These are phyloP conservation scores for Sparassis latifolia DNA, from an alignment of 1,284 basidiomycete species.

Conservation along the genomic window DNA sequence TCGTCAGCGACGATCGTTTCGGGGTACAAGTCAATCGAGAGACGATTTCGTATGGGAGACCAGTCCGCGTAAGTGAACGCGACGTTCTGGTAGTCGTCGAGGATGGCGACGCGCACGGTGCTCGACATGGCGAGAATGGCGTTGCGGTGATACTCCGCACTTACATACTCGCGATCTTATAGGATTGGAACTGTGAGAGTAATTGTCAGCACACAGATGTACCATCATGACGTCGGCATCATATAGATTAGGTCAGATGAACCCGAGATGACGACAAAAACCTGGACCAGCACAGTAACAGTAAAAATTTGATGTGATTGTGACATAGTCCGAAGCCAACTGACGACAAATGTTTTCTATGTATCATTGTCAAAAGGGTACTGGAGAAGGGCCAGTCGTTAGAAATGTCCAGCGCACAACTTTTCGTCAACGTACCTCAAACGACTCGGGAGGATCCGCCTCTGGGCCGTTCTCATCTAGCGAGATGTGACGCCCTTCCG, in stretches of 20 bases:
- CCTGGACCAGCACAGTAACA: too few relatives aligned
- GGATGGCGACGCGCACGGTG: slow-evolving; percentile 38
- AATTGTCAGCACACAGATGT: background rate
- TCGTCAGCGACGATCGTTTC: slow-evolving; percentile 45
- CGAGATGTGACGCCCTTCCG: slow-evolving; percentile 42
- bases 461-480: slow-evolving; percentile 69
- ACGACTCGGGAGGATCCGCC: slow-evolving; percentile 70
- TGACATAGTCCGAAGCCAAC: too few relatives aligned
- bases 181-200: background rate
- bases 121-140: background rate
- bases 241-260: too few relatives aligned
- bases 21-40: slow-evolving; percentile 40
- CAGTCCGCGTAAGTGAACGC: slow-evolving; percentile 47
- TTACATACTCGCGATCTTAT: too few relatives aligned
- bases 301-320: too few relatives aligned
- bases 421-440: slow-evolving; percentile 54
- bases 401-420: too few relatives aligned
- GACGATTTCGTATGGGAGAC: slow-evolving; percentile 33
- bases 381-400: slow-evolving; percentile 24
- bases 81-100: slow-evolving; percentile 60
- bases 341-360: slow-evolving; percentile 20
- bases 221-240: too few relatives aligned
- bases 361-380: slow-evolving; percentile 62
- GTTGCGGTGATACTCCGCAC: too few relatives aligned
- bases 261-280: too few relatives aligned